Base-by-base conservation (phyloP, 2,329 filamentous ascomycete species). In the Ophiostoma perfectum region DNA sequence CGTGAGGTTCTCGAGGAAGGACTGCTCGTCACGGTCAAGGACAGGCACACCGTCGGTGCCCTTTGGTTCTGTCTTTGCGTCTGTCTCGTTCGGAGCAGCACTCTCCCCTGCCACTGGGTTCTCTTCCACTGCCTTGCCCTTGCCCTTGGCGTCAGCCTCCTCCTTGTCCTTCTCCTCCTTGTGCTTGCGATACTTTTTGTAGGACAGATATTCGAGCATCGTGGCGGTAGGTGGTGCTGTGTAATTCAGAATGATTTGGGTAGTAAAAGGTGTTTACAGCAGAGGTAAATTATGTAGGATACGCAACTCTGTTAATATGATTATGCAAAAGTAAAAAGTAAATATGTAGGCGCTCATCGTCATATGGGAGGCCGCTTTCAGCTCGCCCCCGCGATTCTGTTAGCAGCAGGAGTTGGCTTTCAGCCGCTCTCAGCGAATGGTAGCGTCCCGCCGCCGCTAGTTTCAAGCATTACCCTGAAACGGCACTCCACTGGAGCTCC, bases 1-100 rank as follows among this genome's bases (percentile, higher is more conserved):
- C 12, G 87, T 81, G 63, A 89, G 80, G 49, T 80, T 80, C 74
- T 83, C 79, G 63, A 89, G 80, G 76, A 88, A 89, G 18, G 78
- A 76, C 76, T 88, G 84, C 75, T 89, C 86, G 52, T 85, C 84
- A 60, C 79, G 78, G 70, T 82, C 79, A 62, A 89, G 80, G 42
- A 89, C 77, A 0, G 83, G 83, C 63, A 63, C 39, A 39, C 42
- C 36, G 55, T 14, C 36, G 2, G 38, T 12, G 38, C 14, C 27
- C 39, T 44, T 39, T 74, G 11, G 36, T 38, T n/a, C 39, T 44
- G n/a, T 4, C 49, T 55, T 55, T 45, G 14, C 14, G 8, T 55
- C 49, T 8, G n/a, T 4, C 49, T 55, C 27, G 27, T 27, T 27
- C 1, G 27, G 27, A 27, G 27, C 27, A 27, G 27, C 27, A 27